Percentiles rank a stretch among this genome's conserved stretches.
Conservation (phyloP, 179 eudicot species). For the Silene coronaria region DNA sequence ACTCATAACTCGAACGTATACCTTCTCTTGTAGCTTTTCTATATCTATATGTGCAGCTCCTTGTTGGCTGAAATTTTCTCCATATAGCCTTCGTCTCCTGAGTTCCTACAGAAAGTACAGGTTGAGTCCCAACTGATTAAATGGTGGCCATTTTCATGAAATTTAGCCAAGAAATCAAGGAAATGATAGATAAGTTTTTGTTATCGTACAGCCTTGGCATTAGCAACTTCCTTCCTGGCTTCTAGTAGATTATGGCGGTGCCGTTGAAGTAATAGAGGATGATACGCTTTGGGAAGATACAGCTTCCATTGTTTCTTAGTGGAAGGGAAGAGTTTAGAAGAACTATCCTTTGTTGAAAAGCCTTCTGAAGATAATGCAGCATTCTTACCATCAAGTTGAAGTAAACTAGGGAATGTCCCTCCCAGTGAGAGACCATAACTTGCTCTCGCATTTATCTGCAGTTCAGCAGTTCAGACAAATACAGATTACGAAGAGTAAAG, state of each 20-base stretch:
- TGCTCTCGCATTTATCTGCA: constrained; percentile 88
- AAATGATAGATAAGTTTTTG: neutral
- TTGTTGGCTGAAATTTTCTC: constrained; percentile 35
- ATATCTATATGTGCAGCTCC: constrained; percentile 43
- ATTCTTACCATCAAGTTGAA: constrained; percentile 43
- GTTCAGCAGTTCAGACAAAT: constrained; percentile 26
- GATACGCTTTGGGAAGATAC: constrained; percentile 72
- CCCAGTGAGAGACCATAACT: constrained; percentile 73
- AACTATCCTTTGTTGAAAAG: constrained; percentile 15
- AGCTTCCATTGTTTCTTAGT: constrained; percentile 60
- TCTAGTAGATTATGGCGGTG: constrained; percentile 52
- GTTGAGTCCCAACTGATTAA: constrained; percentile 21
- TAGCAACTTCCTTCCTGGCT: constrained; percentile 63
- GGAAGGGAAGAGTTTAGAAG: constrained; percentile 25
- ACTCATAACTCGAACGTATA: constrained; percentile 9
- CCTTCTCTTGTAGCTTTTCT: constrained; percentile 54
- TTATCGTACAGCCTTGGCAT: constrained; percentile 75
- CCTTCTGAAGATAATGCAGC: constrained; percentile 30
- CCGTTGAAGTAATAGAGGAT: constrained; percentile 74
- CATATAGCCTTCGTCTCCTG: constrained; percentile 70
- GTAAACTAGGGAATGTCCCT: constrained; percentile 69
- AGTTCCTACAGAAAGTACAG: constrained; percentile 46
- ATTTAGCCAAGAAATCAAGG: constrained; percentile 8
- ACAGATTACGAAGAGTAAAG: neutral
- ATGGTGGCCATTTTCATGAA: constrained; percentile 9